Conservation (phyloP, 768 basidiomycete species). For the Trametes sanguinea region DNA sequence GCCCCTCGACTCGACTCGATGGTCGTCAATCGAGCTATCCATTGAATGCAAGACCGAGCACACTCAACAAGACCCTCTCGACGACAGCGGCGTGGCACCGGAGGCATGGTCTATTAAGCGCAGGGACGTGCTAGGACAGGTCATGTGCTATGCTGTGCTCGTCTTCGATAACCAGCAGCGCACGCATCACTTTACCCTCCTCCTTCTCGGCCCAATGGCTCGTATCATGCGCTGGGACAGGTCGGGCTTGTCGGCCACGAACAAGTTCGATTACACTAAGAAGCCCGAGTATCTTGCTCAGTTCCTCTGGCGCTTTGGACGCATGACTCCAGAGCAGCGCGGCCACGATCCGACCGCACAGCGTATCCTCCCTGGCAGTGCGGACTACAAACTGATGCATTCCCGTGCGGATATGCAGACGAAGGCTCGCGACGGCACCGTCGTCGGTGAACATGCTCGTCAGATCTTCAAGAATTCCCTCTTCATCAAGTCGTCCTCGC, state of each 20-base stretch:
- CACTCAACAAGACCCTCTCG: neutral
- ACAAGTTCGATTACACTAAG: conserved; percentile 15
- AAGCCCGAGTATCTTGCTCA: neutral
- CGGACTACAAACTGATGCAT: neutral
- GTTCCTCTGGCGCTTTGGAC: conserved; percentile 8
- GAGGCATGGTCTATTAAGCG: neutral
- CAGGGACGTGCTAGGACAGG: neutral
- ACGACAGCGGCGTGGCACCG: neutral
- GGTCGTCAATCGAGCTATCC: neutral
- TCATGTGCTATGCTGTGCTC: neutral
- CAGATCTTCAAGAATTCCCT: neutral
- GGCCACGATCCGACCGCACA: conserved; percentile 12
- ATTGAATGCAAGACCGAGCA: conserved; percentile 1
- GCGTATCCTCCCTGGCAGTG: neutral
- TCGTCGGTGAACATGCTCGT: neutral
- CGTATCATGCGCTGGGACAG: conserved; percentile 13
- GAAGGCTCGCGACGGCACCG: neutral
- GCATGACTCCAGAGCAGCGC: neutral
- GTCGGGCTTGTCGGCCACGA: conserved; percentile 2
- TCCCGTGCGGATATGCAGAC: neutral
- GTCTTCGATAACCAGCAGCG: conserved; percentile 11
- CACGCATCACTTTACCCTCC: conserved; percentile 5
- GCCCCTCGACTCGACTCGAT: neutral
- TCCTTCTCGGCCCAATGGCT: conserved; percentile 7
- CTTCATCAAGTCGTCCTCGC: no score